Conservation (phyloP, 2,329 filamentous ascomycete genomes). For the Aureobasidium sp. region DNA sequence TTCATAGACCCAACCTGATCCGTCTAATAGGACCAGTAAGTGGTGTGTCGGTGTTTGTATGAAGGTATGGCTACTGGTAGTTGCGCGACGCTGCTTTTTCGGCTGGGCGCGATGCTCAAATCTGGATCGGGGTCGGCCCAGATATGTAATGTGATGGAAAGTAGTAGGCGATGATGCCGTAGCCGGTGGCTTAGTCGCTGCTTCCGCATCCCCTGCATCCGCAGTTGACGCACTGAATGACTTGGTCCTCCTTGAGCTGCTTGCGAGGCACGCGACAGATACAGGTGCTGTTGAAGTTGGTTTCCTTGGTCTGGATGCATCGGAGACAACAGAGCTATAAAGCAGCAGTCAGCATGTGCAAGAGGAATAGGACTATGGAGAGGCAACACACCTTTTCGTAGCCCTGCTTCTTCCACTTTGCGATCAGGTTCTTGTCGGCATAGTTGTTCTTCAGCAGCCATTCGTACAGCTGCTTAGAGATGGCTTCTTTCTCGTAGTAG, state of each 20-base stretch:
- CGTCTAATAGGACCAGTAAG: neutral
- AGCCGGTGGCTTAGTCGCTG: slow-evolving; percentile 52
- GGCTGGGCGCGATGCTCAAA: neutral
- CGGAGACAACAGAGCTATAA: slow-evolving; percentile 79
- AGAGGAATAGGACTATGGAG: neutral
- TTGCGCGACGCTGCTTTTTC: neutral
- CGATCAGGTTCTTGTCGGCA: slow-evolving; percentile 89
- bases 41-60: neutral
- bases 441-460: slow-evolving; percentile 96
- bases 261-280: slow-evolving; percentile 91
- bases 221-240: slow-evolving; percentile 90
- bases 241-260: slow-evolving; percentile 81
- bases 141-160: neutral
- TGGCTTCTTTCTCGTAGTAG: slow-evolving; percentile 96
- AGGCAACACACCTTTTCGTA: slow-evolving; percentile 77
- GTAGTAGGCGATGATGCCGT: neutral
- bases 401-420: slow-evolving; percentile 99
- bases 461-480: slow-evolving; percentile 85
- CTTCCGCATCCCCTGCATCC: slow-evolving; percentile 88
- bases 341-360: slow-evolving; percentile 11
- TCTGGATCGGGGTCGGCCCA: neutral
- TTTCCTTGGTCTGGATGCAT: slow-evolving; percentile 99
- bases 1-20: neutral
- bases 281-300: slow-evolving; percentile 95
- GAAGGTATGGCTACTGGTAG: neutral